These are phyloP conservation scores for Trametes cinnabarina DNA, from an alignment of 768 basidiomycete genomes.

Conservation along the genomic window DNA sequence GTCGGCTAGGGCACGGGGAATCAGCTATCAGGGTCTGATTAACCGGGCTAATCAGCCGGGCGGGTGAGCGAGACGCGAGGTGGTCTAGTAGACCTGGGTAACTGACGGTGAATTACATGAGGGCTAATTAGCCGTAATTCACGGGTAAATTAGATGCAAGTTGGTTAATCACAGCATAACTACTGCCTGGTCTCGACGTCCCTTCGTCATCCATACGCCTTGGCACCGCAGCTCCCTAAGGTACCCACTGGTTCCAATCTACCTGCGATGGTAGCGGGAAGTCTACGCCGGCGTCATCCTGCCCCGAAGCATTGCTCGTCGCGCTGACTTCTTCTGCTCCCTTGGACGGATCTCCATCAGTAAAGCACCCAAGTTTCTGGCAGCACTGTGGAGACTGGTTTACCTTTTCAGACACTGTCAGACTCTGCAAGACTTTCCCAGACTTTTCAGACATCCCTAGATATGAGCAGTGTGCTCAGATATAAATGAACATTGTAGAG, in stretches of 20 bases:
- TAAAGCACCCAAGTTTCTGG: too few relatives aligned
- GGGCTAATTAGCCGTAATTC: not conserved
- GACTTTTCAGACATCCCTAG: too few relatives aligned
- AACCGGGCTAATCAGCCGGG: not conserved
- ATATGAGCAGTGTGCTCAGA: too few relatives aligned
- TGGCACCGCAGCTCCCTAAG: not conserved
- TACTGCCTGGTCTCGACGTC: not conserved
- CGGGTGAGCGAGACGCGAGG: not conserved
- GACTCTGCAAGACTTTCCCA: too few relatives aligned
- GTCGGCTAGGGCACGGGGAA: not conserved
- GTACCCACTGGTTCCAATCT: not conserved
- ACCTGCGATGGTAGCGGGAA: conserved; percentile 17
- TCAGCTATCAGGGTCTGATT: not conserved
- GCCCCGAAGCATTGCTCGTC: too few relatives aligned
- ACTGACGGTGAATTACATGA: not conserved
- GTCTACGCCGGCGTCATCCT: too few relatives aligned
- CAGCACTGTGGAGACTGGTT: not conserved
- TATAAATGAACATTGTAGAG: too few relatives aligned
- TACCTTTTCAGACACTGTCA: not conserved
- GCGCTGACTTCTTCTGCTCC: too few relatives aligned
- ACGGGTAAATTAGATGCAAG: not conserved
- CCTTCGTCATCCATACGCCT: not conserved
- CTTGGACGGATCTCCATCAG: too few relatives aligned
- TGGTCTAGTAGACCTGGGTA: not conserved
- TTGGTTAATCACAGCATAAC: not conserved